A percentile compares a stretch with the other conserved stretches of the same genome.
These are phyloP conservation scores for Fomitopsis serialis DNA, from an alignment of 768 basidiomycete species.

Conservation along the genomic window DNA sequence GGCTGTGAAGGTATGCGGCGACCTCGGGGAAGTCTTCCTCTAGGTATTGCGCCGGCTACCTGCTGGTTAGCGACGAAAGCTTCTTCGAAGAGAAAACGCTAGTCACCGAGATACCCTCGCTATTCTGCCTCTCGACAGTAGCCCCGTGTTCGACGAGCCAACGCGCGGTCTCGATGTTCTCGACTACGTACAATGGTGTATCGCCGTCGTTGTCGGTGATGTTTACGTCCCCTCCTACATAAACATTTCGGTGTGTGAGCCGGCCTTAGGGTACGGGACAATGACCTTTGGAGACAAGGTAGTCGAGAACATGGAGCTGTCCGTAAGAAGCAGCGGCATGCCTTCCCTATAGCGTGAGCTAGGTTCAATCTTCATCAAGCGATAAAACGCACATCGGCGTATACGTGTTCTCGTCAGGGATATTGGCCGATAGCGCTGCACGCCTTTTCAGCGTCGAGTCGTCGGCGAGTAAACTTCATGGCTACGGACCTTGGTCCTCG, in stretches of 20 bases:
- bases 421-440: constrained; percentile 60
- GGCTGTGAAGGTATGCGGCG: constrained; percentile 50
- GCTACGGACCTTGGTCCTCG: constrained; percentile 41
- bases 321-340: constrained; percentile 95
- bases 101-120: constrained; percentile 72
- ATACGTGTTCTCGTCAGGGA: constrained; percentile 67
- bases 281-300: constrained; percentile 68
- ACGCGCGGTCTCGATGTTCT: constrained; percentile 70
- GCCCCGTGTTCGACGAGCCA: constrained; percentile 82
- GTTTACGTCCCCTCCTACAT: constrained; percentile 79
- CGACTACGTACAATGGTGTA: constrained; percentile 88
- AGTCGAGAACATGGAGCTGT: constrained; percentile 68
- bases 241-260: neutral
- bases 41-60: constrained; percentile 66
- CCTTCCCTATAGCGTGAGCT: constrained; percentile 35
- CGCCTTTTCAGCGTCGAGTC: neutral
- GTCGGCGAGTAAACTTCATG: neutral
- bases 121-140: constrained; percentile 51
- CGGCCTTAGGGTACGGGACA: constrained; percentile 2
- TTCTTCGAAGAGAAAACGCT: neutral
- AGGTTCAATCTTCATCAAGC: neutral
- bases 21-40: constrained; percentile 67
- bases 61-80: neutral
- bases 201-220: constrained; percentile 83
- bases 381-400: constrained; percentile 62